phyloP scores from a whole-genome alignment of 192 early-diverging fungal genomes.

The Coemansia sp. region DNA sequence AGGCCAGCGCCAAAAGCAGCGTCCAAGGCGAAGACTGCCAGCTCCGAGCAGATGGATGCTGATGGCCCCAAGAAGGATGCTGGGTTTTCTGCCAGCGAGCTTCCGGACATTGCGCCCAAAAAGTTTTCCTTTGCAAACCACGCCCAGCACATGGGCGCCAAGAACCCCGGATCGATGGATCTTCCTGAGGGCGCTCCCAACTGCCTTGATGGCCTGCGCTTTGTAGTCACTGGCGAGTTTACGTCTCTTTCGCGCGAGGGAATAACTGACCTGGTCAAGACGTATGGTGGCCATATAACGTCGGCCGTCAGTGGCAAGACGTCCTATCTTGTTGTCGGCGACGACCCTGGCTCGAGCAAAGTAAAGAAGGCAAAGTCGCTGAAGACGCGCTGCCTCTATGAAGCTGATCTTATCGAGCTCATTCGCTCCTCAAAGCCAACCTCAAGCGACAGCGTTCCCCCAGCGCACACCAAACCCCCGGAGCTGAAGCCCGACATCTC shows the following conservation, averaged over 20 bases:
- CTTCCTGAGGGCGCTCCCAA: constrained; percentile 71
- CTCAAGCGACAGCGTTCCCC: background rate
- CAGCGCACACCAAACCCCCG: background rate
- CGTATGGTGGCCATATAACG: constrained; percentile 83
- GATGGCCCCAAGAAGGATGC: constrained; percentile 10
- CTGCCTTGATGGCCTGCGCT: constrained; percentile 69
- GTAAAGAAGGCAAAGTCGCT: constrained; percentile 70
- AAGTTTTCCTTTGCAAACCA: constrained; percentile 27
- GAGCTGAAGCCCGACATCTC: constrained; percentile 7
- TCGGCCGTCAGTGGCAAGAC: constrained; percentile 77
- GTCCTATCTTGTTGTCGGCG: constrained; percentile 80
- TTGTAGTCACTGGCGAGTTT: constrained; percentile 95
- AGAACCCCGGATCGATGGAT: constrained; percentile 63
- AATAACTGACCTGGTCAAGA: constrained; percentile 79
- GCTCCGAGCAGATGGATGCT: constrained; percentile 14
- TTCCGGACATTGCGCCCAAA: constrained; percentile 30
- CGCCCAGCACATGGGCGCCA: constrained; percentile 24
- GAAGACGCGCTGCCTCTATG: constrained; percentile 70
- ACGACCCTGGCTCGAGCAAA: constrained; percentile 84
- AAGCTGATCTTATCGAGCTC: constrained; percentile 82
- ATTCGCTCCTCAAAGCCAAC: constrained; percentile 57
- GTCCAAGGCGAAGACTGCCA: background rate
- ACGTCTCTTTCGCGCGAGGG: constrained; percentile 71
- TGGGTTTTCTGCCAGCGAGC: constrained; percentile 39
- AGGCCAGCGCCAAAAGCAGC: background rate